Percentiles rank a stretch among this genome's conserved stretches.
phyloP scores from a whole-genome alignment of 2,329 filamentous ascomycete species.

The Epichloe sp. region DNA sequence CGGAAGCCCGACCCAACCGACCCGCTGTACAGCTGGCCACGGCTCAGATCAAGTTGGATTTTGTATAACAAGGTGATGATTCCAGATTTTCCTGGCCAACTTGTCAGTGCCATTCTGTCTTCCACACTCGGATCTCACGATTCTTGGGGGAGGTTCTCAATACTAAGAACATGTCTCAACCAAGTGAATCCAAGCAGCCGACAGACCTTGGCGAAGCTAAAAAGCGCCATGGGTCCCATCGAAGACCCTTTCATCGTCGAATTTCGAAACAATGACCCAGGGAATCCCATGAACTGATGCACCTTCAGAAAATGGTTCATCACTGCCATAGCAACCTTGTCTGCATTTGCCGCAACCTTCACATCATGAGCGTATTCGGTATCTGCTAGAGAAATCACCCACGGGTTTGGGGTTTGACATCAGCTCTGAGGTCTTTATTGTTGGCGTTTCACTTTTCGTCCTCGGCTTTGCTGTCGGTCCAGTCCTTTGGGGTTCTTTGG shows the following conservation, averaged over 20 bases:
- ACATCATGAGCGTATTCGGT: neutral
- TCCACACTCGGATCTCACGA: neutral
- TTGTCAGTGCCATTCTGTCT: neutral
- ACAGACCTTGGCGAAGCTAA: neutral
- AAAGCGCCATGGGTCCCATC: neutral
- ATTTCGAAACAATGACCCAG: neutral
- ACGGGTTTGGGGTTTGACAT: conserved; percentile 56
- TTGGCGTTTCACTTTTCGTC: conserved; percentile 49
- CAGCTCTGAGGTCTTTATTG: conserved; percentile 56
- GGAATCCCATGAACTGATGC: neutral
- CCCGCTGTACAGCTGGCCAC: neutral
- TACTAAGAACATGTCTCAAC: neutral
- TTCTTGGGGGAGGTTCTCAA: neutral
- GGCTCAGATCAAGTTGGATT: neutral
- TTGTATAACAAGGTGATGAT: neutral
- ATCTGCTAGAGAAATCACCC: conserved; percentile 37
- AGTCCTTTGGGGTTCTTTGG: conserved; percentile 44
- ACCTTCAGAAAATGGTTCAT: neutral
- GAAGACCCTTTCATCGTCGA: neutral
- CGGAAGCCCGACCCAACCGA: neutral
- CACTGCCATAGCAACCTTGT: neutral
- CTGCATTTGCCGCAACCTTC: neutral
- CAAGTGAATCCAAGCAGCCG: neutral
- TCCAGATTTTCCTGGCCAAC: neutral
- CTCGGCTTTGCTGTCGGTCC: conserved; percentile 43